Evolutionary conservation across 768 basidiomycete species (phyloP).

Genomic region (Fibroporia radiculosa): DNA sequence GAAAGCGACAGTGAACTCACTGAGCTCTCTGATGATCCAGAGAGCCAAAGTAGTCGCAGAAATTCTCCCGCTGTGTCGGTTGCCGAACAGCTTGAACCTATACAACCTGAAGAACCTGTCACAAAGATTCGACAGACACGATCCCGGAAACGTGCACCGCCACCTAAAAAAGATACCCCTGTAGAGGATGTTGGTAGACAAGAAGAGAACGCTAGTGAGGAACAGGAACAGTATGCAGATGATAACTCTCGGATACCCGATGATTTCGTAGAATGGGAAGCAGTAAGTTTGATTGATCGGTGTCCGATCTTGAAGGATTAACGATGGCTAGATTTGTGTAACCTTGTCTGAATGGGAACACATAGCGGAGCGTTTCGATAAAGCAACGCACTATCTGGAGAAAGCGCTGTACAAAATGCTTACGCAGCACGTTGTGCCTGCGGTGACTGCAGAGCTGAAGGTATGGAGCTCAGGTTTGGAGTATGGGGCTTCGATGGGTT

Average conservation of each 20-base stretch:
- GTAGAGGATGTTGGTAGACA: not conserved
- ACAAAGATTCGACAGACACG: not conserved
- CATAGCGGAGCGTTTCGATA: slow-evolving; percentile 66
- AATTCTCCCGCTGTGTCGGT: not conserved
- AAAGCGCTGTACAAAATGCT: slow-evolving; percentile 69
- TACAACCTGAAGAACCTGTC: not conserved
- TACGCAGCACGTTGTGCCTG: slow-evolving; percentile 58
- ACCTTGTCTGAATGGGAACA: slow-evolving; percentile 82
- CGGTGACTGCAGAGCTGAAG: slow-evolving; percentile 57
- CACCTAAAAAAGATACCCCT: not conserved
- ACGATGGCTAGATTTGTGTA: slow-evolving; percentile 57
- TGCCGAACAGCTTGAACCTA: too few relatives aligned
- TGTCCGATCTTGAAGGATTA: not conserved
- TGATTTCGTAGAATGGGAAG: slow-evolving; percentile 86
- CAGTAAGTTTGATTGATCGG: slow-evolving; percentile 46
- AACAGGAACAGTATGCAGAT: slow-evolving; percentile 15
- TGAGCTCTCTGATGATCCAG: slow-evolving; percentile 48
- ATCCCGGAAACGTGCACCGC: not conserved
- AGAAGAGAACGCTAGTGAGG: not conserved
- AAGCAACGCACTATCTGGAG: slow-evolving; percentile 73
- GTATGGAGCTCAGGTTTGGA: too few relatives aligned
- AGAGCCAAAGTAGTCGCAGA: slow-evolving; percentile 12
- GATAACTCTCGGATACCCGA: slow-evolving; percentile 27
- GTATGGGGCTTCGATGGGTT: too few relatives aligned
- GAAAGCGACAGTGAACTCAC: slow-evolving; percentile 74